Base-by-base conservation (phyloP, 2,329 filamentous ascomycete species). In the Penicillium sp. region DNA sequence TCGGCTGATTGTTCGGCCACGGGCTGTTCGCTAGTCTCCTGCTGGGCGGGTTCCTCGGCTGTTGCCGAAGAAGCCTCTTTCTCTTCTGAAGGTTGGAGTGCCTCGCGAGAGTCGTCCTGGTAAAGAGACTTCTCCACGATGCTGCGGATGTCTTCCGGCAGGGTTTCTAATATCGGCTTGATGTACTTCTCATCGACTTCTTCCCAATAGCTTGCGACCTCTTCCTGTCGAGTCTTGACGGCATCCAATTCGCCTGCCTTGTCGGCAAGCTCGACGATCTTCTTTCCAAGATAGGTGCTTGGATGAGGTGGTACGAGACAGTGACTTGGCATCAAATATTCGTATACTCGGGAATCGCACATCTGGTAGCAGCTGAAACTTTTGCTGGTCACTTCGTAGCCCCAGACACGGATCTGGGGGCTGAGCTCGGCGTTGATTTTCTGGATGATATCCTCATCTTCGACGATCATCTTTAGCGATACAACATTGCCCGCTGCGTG, bases 401-500 rank as follows among this genome's bases (percentile, higher is more conserved):
- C 94, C 94, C 94, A 99, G 3, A 99, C 83, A 49, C 94, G 86
- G 61, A 99, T 99, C 77, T 99, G 94, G 4, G 87, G 82, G 2
- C 88, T 89, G 39, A 99, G 80, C 53, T 89, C 79, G 35, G 85
- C 82, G 75, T 99, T 99, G 82, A 99, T 96, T 76, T 90, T 96
- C 54, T 91, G 79, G 25, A 97, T 86, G 46, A 97, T 85, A 59
- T 96, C 86, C 12, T 86, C 82, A 55, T 97, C 93, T 74, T 97
- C 93, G 46, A 97, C 87, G 65, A 99, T 97, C 64, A 99, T 80
- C 78, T 99, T 99, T 66, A 97, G 74, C 32, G 91, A 96, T 59
- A 97, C 90, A 67, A 97, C 87, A 68, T 97, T 97, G 50, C 93
- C 94, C 1, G 93, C 93, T 1, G 93, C 93, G 72, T 97, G 93